Evolutionary conservation across 2,329 filamentous ascomycete species (phyloP).

Genomic region (Chrysoporthe deuterocubensis): DNA sequence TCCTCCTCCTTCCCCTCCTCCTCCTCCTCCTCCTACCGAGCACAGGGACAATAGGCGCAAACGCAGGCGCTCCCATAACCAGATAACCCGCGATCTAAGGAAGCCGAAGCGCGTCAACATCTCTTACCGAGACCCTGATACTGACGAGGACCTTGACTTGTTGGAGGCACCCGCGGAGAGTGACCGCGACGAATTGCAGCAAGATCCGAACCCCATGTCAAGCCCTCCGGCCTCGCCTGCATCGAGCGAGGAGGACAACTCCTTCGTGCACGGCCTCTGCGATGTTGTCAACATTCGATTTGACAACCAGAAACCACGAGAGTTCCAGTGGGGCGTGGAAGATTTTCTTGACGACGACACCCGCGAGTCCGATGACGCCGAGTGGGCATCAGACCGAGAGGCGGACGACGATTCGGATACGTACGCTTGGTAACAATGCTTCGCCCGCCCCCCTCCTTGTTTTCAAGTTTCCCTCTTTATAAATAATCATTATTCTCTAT

Average conservation of each 20-base stretch:
- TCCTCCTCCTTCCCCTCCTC: constrained; percentile 6
- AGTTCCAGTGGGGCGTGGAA: constrained; percentile 69
- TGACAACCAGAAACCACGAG: constrained; percentile 75
- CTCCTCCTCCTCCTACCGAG: constrained; percentile 4
- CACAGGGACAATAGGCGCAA: constrained; percentile 18
- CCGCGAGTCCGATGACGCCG: constrained; percentile 59
- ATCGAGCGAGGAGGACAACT: constrained; percentile 21
- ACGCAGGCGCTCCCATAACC: constrained; percentile 18
- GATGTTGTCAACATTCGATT: constrained; percentile 72
- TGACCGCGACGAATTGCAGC: constrained; percentile 26
- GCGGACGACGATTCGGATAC: constrained; percentile 63
- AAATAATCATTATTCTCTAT: neutral
- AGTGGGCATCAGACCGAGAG: constrained; percentile 51
- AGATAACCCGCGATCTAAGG: constrained; percentile 23
- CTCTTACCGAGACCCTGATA: constrained; percentile 27
- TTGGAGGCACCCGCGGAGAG: constrained; percentile 25
- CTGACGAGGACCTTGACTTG: constrained; percentile 28
- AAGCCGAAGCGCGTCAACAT: constrained; percentile 20
- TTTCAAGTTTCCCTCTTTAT: too few species aligned
- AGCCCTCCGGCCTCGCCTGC: constrained; percentile 18
- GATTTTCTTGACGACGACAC: constrained; percentile 68
- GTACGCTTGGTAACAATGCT: constrained; percentile 23
- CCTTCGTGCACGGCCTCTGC: constrained; percentile 69
- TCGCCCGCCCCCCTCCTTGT: too few species aligned
- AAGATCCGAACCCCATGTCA: constrained; percentile 14